Base-by-base conservation (phyloP, 2,329 filamentous ascomycete genomes). In the Myrmaecium sp. region DNA sequence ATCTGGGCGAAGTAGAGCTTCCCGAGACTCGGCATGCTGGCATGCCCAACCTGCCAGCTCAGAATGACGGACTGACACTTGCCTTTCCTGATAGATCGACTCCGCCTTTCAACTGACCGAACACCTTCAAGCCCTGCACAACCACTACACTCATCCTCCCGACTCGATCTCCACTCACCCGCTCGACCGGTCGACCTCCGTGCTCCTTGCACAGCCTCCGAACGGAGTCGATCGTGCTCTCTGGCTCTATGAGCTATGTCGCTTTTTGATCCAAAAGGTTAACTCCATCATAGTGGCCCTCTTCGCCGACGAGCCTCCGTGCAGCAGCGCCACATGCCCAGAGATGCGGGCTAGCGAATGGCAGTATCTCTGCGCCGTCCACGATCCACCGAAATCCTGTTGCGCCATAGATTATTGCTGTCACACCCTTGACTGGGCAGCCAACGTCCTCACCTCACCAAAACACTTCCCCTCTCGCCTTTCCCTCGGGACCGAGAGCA, bases 321-420 rank as follows among this genome's bases (percentile, higher is more conserved):
- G 89, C 57, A 93, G 82, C 32, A 69, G 79, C 9, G 64, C 66
- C 36, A 94, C 89, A 2, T 98, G 89, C 45, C 83, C 84, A 17
- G 89, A 98, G 56, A 98, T 98, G 89, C 83, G 89, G 46, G 89
- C 89, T 3, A 89, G 80, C 16, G 86, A 98, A 59, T 98, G 89
- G 89, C 89, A 98, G 56, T 98, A 95, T 46, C 70, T 98, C 25
- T 98, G 89, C 57, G 89, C 89, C 26, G 89, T 95, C 3, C 89
- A 98, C 50, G 86, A 95, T 47, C 78, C 83, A 26, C 89, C 89
- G 25, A 95, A 95, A 57, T 80, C 77, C 42, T 98, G 89, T 60
- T 94, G 86, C 53, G 89, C 89, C 27, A 94, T 98, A 46, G 89
- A 98, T 56, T 98, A 98, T 58, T 94, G 84, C 64, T 95, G 86